Evolutionary conservation across 305 asterid genomes (phyloP).

Genomic region (Fraxinus angustifolia): DNA sequence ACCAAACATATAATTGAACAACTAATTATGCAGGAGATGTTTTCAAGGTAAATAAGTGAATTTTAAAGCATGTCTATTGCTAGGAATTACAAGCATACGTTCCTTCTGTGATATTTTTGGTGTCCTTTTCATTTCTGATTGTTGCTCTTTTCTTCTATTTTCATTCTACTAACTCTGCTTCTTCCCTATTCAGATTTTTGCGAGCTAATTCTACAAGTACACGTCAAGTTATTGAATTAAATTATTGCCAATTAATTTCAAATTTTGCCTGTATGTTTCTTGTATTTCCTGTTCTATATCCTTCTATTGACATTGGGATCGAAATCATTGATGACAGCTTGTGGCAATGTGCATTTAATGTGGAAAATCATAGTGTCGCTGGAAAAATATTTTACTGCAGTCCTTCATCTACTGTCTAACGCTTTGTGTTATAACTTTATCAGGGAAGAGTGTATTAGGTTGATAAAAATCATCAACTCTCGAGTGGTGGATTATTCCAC

Average conservation of each 20-base stretch:
- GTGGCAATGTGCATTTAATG: not conserved
- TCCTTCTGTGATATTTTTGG: not conserved
- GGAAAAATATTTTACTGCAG: conserved; percentile 13
- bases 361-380: not conserved
- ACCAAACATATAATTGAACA: conserved; percentile 52
- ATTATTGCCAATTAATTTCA: not conserved
- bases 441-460: conserved; percentile 74
- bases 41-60: conserved; percentile 52
- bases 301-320: not conserved
- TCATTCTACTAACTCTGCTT: not conserved
- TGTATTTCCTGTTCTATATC: not conserved
- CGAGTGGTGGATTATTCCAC: conserved; percentile 49
- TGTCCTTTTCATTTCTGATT: not conserved
- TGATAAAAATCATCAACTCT: conserved; percentile 50
- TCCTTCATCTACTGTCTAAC: conserved; percentile 11
- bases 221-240: not conserved
- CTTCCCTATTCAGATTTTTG: conserved; percentile 10
- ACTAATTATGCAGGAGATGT: conserved; percentile 57
- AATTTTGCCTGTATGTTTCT: not conserved
- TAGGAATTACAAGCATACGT: not conserved
- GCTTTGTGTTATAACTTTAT: conserved; percentile 14
- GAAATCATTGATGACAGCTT: not conserved
- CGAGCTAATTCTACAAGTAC: not conserved
- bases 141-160: not conserved
- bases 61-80: conserved; percentile 5